Evolutionary conservation across 2,329 filamentous ascomycete species (phyloP), one percentile per base, ranked within the genome.

Genomic region (Didymella lethalis): DNA sequence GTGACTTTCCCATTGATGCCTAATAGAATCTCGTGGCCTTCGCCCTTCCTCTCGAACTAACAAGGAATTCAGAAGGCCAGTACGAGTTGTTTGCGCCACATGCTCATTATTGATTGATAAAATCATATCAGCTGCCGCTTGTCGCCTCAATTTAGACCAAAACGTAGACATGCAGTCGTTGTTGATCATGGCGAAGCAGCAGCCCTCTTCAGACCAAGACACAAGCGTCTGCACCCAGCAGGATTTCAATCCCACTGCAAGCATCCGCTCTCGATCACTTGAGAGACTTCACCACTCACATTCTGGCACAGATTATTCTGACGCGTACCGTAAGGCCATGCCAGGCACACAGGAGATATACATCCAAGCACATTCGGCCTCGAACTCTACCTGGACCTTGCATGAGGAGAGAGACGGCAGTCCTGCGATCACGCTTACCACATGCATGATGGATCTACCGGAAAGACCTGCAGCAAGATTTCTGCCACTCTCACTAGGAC

Each of bases 401-500:
- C 36, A 41, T 28, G 11, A 41, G 8, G 43, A 14, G 25, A 12
- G 31, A 43, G 40, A 40, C 11, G 44, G 29, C 7, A 47, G 44
- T 12, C 34, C 54, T 43, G 48, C 54, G 2, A 57, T 38, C 26
- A 52, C 36, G 7, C 54, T 52, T 14, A 52, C 44, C 1, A 31
- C 23, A 10, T 48, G 28, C 20, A 44, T 16, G n/a, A 11, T 8
- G 4, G 18, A 44, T 7, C 26, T 25, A 34, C 6, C 28, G n/a
- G 18, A 43, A 18, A 26, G 26, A 32, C n/a, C 18, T 47, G 29
- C 28, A 12, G 7, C 43, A 12, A 20, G n/a, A 7, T 29, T 18
- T 7, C 25, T 31, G 8, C n/a, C 26, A 31, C 4, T 3, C 16
- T 18, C 10, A 18, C 12, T 8, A 25, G 11, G 20, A 3, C n/a